A percentile compares a stretch with the other conserved stretches of the same genome.
These are phyloP conservation scores for Phallus indusiatus DNA, from an alignment of 768 basidiomycete species.

Conservation along the genomic window DNA sequence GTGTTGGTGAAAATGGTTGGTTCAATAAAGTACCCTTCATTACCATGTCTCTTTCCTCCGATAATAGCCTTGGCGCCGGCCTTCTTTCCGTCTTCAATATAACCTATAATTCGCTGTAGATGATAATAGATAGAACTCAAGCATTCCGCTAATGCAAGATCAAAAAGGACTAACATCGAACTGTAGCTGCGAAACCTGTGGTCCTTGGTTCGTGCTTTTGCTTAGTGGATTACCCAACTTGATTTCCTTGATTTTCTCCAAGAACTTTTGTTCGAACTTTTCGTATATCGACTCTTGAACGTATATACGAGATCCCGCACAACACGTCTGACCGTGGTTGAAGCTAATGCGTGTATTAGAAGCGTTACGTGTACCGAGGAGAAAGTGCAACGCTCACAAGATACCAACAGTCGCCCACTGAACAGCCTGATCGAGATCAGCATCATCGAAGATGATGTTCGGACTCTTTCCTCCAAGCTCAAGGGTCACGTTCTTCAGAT, in stretches of 20 bases:
- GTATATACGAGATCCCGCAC: slow-evolving; percentile 73
- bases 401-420: slow-evolving; percentile 65
- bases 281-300: slow-evolving; percentile 78
- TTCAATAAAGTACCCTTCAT: slow-evolving; percentile 59
- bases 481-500: slow-evolving; percentile 77
- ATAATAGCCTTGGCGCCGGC: slow-evolving; percentile 58
- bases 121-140: slow-evolving; percentile 1
- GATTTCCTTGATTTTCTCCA: slow-evolving; percentile 35
- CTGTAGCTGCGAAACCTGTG: slow-evolving; percentile 69
- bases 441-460: slow-evolving; percentile 63
- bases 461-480: slow-evolving; percentile 77
- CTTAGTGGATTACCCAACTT: slow-evolving; percentile 68
- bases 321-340: slow-evolving; percentile 73
- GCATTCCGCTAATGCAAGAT: not conserved
- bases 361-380: not conserved
- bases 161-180: slow-evolving; percentile 44
- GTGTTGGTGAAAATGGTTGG: slow-evolving; percentile 71
- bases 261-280: slow-evolving; percentile 54
- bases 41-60: slow-evolving; percentile 55
- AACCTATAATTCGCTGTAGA: slow-evolving; percentile 58
- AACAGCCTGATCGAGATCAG: slow-evolving; percentile 62
- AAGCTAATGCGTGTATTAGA: slow-evolving; percentile 31
- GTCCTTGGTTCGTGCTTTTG: slow-evolving; percentile 55
- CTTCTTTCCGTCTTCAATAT: slow-evolving; percentile 66
- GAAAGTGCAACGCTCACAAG: slow-evolving; percentile 40